phyloP scores from a whole-genome alignment of 768 basidiomycete genomes.

The Collybia mongolica region DNA sequence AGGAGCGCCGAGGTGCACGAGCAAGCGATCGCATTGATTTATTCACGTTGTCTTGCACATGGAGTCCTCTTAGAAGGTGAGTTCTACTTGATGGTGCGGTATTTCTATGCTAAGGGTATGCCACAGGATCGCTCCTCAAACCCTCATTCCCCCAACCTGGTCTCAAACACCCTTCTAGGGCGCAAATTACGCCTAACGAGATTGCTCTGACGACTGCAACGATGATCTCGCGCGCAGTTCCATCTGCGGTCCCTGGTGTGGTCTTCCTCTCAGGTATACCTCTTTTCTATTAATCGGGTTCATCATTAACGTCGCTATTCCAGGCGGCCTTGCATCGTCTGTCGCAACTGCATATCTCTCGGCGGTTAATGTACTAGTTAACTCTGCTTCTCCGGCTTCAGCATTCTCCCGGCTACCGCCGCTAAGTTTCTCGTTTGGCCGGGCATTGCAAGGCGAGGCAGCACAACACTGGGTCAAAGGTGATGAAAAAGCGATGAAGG shows the following conservation, averaged over 20 bases:
- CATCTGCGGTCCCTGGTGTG: conserved; percentile 44
- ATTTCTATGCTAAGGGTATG: background rate
- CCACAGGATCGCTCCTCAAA: conserved; percentile 46
- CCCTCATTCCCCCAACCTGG: conserved; percentile 53
- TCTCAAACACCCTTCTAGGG: conserved; percentile 36
- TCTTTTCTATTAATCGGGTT: background rate
- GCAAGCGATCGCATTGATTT: conserved; percentile 43
- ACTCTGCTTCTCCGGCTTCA: conserved; percentile 28
- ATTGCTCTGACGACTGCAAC: conserved; percentile 47
- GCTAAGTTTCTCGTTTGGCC: conserved; percentile 49
- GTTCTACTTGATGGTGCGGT: conserved; percentile 3
- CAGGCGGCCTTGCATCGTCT: conserved; percentile 42
- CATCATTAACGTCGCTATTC: background rate
- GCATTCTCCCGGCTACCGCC: conserved; percentile 39
- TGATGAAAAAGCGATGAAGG: conserved; percentile 38
- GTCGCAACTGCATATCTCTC: conserved; percentile 40
- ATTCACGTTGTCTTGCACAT: conserved; percentile 41
- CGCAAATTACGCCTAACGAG: conserved; percentile 32
- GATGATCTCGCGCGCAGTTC: conserved; percentile 42
- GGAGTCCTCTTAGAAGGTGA: conserved; percentile 50
- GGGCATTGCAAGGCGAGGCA: conserved; percentile 49
- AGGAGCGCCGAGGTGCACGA: conserved; percentile 47
- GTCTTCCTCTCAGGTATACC: conserved; percentile 47
- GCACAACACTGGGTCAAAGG: conserved; percentile 45
- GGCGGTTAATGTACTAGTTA: conserved; percentile 36